Conservation (phyloP, 176 grass and related monocot genomes). For the Dendrocalamus sinicus region DNA sequence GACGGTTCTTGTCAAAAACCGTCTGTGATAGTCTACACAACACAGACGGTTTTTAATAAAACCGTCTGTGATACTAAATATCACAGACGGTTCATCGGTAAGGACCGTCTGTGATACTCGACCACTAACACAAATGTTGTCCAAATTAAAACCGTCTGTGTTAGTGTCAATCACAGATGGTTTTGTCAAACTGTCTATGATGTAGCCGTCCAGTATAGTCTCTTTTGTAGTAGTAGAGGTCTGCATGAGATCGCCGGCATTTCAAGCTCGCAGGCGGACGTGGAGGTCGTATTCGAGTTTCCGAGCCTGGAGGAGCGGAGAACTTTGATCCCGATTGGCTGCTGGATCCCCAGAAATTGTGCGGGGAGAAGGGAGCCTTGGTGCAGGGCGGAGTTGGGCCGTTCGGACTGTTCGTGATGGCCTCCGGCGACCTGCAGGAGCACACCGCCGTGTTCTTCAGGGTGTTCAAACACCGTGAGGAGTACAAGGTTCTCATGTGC, state of each 20-base stretch:
- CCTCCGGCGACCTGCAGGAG: slow-evolving; percentile 62
- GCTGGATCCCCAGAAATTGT: slow-evolving; percentile 64
- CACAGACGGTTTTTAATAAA: too few relatives aligned
- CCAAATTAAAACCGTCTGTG: too few relatives aligned
- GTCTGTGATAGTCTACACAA: too few relatives aligned
- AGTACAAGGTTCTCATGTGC: slow-evolving; percentile 66
- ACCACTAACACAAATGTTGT: too few relatives aligned
- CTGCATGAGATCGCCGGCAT: slow-evolving; percentile 67
- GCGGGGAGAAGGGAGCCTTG: slow-evolving; percentile 54
- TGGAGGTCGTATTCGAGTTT: slow-evolving; percentile 61
- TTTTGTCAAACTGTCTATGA: too few relatives aligned
- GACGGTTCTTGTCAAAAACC: too few relatives aligned
- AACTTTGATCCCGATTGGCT: slow-evolving; percentile 45
- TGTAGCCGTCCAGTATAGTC: too few relatives aligned
- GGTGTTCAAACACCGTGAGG: slow-evolving; percentile 47
- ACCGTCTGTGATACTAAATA: too few relatives aligned
- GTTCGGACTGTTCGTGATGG: slow-evolving; percentile 72
- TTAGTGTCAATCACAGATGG: too few relatives aligned
- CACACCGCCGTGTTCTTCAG: slow-evolving; percentile 80
- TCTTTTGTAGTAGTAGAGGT: too few relatives aligned
- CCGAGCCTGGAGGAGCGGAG: slow-evolving; percentile 54
- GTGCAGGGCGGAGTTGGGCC: slow-evolving; percentile 67
- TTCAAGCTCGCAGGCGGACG: slow-evolving; percentile 58
- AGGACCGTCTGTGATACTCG: too few relatives aligned
- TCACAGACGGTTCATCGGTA: too few relatives aligned